Conservation (phyloP, 2,329 filamentous ascomycete genomes). For the Corinectria fuckeliana region DNA sequence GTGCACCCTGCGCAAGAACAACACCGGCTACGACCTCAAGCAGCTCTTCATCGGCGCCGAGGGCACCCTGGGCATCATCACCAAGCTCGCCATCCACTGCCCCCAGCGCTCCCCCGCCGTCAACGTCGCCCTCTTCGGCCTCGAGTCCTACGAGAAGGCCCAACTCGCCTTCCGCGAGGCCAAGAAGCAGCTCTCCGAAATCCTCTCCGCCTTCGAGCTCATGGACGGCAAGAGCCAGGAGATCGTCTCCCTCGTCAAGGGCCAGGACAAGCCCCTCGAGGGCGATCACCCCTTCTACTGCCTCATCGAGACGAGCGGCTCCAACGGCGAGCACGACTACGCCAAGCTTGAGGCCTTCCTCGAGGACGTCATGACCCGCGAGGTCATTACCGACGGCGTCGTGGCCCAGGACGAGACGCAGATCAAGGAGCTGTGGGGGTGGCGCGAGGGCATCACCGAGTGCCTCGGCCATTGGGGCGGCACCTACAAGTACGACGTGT, state of each 20-base stretch:
- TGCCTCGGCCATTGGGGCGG: constrained; percentile 88
- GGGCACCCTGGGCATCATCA: constrained; percentile 94
- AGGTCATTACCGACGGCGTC: constrained; percentile 87
- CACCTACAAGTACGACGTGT: constrained; percentile 98
- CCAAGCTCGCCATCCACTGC: constrained; percentile 86
- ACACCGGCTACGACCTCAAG: constrained; percentile 97
- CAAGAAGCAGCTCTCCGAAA: constrained; percentile 89
- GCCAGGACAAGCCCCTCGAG: constrained; percentile 81
- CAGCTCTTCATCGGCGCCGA: constrained; percentile 96
- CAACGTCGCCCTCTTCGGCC: constrained; percentile 93
- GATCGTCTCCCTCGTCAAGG: constrained; percentile 76
- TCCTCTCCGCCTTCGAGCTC: constrained; percentile 95
- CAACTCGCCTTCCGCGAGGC: constrained; percentile 87
- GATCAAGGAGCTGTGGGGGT: constrained; percentile 82
- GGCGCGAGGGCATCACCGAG: constrained; percentile 93
- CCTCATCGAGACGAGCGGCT: constrained; percentile 93
- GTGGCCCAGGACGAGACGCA: constrained; percentile 95
- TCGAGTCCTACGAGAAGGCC: constrained; percentile 89
- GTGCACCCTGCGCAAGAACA: constrained; percentile 91
- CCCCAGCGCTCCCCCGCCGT: constrained; percentile 86
- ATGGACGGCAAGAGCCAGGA: constrained; percentile 89
- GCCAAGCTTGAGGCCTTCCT: constrained; percentile 91
- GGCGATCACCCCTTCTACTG: constrained; percentile 92
- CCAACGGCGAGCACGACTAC: constrained; percentile 90
- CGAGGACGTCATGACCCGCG: constrained; percentile 87